Percentiles rank a stretch among this genome's conserved stretches.
Evolutionary conservation across 2,329 filamentous ascomycete species (phyloP).

Genomic region (Sarocladium oryzae): DNA sequence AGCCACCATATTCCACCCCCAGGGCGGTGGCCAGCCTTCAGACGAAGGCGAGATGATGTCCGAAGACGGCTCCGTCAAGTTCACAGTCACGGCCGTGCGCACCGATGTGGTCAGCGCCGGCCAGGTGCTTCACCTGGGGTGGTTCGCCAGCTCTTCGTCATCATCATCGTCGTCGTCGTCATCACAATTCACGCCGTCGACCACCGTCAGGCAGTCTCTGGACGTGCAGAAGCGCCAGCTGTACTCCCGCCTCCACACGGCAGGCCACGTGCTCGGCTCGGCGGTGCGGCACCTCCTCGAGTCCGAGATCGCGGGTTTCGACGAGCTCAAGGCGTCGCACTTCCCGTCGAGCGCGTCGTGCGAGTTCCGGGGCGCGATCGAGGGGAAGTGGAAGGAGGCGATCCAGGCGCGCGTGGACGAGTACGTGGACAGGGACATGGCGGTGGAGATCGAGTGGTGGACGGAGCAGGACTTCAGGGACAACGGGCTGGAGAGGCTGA

Average conservation of each 20-base stretch:
- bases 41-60: slow-evolving; percentile 54
- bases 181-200: slow-evolving; percentile 35
- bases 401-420: slow-evolving; percentile 59
- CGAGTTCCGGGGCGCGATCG: slow-evolving; percentile 63
- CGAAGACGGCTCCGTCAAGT: slow-evolving; percentile 19
- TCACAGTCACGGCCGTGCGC: slow-evolving; percentile 52
- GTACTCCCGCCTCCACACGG: slow-evolving; percentile 65
- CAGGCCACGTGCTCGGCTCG: slow-evolving; percentile 64
- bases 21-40: slow-evolving; percentile 68
- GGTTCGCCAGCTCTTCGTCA: slow-evolving; percentile 34
- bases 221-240: slow-evolving; percentile 53
- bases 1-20: slow-evolving; percentile 67
- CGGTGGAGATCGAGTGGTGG: slow-evolving; percentile 60
- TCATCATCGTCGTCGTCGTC: too few species aligned
- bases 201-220: slow-evolving; percentile 48
- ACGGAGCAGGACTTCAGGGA: slow-evolving; percentile 51
- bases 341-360: slow-evolving; percentile 61
- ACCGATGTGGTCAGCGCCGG: slow-evolving; percentile 42
- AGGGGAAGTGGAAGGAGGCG: slow-evolving; percentile 51
- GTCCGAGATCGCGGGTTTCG: slow-evolving; percentile 44
- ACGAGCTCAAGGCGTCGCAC: slow-evolving; percentile 66
- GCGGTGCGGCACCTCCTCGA: slow-evolving; percentile 56
- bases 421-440: slow-evolving; percentile 47
- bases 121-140: slow-evolving; percentile 60
- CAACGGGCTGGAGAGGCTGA: slow-evolving; percentile 48